A percentile compares a stretch with the other conserved stretches of the same genome.
phyloP scores from a whole-genome alignment of 805 yeast genomes.

The Kodamaea hsintzibuensis region DNA sequence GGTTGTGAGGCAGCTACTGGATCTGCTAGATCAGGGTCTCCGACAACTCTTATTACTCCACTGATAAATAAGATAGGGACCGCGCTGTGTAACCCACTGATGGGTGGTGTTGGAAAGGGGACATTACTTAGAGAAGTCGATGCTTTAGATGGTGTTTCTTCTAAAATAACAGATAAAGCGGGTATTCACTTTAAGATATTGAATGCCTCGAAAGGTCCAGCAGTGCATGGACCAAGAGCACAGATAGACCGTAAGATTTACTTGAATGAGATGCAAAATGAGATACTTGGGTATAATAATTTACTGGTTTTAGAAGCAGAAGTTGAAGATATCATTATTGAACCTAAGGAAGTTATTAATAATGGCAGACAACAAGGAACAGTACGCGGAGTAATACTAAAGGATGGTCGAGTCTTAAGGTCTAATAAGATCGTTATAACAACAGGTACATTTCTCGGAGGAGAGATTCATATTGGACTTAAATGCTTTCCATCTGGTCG shows the following conservation, averaged over 20 bases:
- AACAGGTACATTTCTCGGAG: slow-evolving; percentile 94
- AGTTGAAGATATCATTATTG: slow-evolving; percentile 82
- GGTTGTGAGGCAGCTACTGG: slow-evolving; percentile 98
- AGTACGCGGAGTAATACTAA: slow-evolving; percentile 72
- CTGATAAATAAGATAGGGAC: slow-evolving; percentile 76
- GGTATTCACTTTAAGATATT: slow-evolving; percentile 90
- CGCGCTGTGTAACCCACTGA: slow-evolving; percentile 95
- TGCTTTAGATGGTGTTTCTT: slow-evolving; percentile 92
- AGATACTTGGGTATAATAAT: slow-evolving; percentile 54
- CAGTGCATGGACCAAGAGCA: slow-evolving; percentile 98
- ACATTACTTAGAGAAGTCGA: slow-evolving; percentile 90
- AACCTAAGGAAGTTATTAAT: slow-evolving; percentile 24
- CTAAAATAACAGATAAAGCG: slow-evolving; percentile 83
- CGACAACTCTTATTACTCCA: slow-evolving; percentile 77
- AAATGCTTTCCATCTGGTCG: slow-evolving; percentile 85
- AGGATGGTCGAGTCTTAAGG: slow-evolving; percentile 59
- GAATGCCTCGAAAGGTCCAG: slow-evolving; percentile 87
- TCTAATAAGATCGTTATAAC: slow-evolving; percentile 79
- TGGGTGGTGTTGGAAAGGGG: slow-evolving; percentile 99
- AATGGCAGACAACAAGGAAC: slow-evolving; percentile 45
- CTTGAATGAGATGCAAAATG: slow-evolving; percentile 73
- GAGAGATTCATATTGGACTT: slow-evolving; percentile 91
- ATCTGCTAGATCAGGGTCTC: slow-evolving; percentile 78
- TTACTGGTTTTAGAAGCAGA: slow-evolving; percentile 66
- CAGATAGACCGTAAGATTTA: slow-evolving; percentile 90